These are phyloP conservation scores for Delphinella strobiligena DNA, from an alignment of 2,329 filamentous ascomycete genomes.

Conservation along the genomic window DNA sequence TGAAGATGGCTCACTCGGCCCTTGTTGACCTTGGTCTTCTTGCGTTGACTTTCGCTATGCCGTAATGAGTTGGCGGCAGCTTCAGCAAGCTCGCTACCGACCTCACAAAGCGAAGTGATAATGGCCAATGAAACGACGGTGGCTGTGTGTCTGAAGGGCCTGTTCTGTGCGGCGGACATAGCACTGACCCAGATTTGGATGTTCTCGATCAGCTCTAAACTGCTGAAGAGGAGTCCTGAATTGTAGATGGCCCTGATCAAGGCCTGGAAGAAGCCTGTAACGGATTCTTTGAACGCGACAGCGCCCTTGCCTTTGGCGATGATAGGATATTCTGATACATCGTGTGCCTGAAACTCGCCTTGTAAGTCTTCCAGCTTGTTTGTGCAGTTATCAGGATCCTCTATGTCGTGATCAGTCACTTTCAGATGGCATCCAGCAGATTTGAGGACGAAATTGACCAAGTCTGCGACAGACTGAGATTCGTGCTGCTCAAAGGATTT, in stretches of 20 bases:
- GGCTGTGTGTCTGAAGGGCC: conserved; percentile 88
- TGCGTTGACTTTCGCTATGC: conserved; percentile 66
- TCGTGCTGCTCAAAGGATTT: conserved; percentile 44
- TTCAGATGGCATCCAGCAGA: conserved; percentile 70
- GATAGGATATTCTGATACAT: conserved; percentile 82
- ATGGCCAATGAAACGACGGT: conserved; percentile 75
- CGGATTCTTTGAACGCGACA: conserved; percentile 62
- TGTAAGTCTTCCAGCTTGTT: conserved; percentile 74
- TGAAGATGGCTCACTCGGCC: conserved; percentile 63
- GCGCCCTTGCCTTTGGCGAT: conserved; percentile 69
- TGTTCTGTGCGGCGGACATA: conserved; percentile 77
- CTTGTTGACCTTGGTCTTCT: conserved; percentile 65
- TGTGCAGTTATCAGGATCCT: conserved; percentile 77
- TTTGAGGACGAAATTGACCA: conserved; percentile 51
- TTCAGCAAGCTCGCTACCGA: conserved; percentile 59
- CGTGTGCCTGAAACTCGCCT: conserved; percentile 70
- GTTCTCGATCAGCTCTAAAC: conserved; percentile 70
- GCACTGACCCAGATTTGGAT: conserved; percentile 79
- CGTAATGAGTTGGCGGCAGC: conserved; percentile 65
- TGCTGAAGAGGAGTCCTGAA: conserved; percentile 68
- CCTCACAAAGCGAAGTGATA: conserved; percentile 61
- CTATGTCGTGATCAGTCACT: conserved; percentile 71
- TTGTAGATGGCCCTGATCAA: conserved; percentile 70
- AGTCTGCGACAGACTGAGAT: conserved; percentile 41
- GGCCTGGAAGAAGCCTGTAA: conserved; percentile 67